Base-by-base conservation (phyloP, 179 eudicot genomes). In the Spergularia azorica region DNA sequence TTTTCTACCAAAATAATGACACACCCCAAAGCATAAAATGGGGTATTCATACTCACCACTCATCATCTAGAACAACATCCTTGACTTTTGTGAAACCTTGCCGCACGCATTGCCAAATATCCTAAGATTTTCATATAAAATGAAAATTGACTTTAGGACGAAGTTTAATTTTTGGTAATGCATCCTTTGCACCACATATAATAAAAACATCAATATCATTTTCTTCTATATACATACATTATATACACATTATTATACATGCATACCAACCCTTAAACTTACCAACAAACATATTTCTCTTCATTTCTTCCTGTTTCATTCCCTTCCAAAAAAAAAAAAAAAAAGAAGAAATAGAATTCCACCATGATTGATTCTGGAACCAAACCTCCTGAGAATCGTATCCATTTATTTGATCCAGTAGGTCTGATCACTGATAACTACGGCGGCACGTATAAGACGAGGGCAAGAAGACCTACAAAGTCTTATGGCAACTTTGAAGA, bases 361-460 rank as follows among this genome's bases (percentile, higher is more conserved):
- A 79, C 76, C 77, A 87, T 90, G 92, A 21, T 75, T 48, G 84
- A 82, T 77, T 79, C 86, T 14, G 84, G 67, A 78, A 64, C 80
- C 9, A 81, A 82, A 56, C 75, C 1, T 3, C 76, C 86, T 4
- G 78, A 80, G 54, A 81, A 75, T 52, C 79, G 86, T 17, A 70
- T 80, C 51, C 89, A 86, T 63, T 50, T 79, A 56, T 86, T 84
- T 56, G 85, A 86, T 80, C 84, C 87, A 0, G 85, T 83, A 20
- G 81, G 75, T 12, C 79, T 76, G 1, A 61, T 80, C 16, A 78
- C 54, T 48, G 83, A 86, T 5, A 48, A 61, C 0, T 76, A 76
- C 57, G 48, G 48, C 48, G 48, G 48, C 32, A 1, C 32, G 32
- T 26, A 26, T 26, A 26, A 26, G 32, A 26, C 32, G 2, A 69